Base-by-base conservation (phyloP, 1,139 yeast species). In the Sugiyamaella sp. region DNA sequence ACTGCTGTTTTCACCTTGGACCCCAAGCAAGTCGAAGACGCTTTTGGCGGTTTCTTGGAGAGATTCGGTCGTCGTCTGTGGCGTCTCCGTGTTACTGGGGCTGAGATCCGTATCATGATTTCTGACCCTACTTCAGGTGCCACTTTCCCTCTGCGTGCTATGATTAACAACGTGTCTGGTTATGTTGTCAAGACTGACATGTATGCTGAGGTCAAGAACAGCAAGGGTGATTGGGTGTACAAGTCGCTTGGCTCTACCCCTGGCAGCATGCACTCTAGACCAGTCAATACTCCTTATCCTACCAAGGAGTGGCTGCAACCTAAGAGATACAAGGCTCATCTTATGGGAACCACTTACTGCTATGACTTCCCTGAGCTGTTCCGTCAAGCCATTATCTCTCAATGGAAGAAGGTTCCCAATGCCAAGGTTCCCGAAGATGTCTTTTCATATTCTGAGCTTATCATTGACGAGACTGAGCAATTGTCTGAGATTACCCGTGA, bases 291-390 rank as follows among this genome's bases (percentile, higher is more conserved):
- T 52, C 97, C 98, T 53, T 95, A 93, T 70, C 95, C 98, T 55
- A 96, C 95, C 40, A 93, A 93, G 79, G 99, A 93, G 75, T 91
- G 96, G 75, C 80, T 93, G 67, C 99, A 93, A 78, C 97, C 98
- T 66, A 93, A 93, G 75, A 90, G 99, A 76, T 95, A 95, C 78
- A 89, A 87, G 77, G 99, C 99, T 47, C 98, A 93, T 74, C 81
- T 89, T 68, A 88, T 93, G 93, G 99, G 99, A 60, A 93, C 99
- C 16, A 91, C 99, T 21, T 93, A 89, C 69, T 97, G 89, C 49
- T 95, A 95, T 70, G 99, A 93, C 74, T 95, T 93, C 93, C 99
- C 99, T 51, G 99, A 93, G 71, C 77, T 93, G 67, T 93, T 95
- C 86, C 89, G 95, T 67, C 98, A 93, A 77, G 96, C 97, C 35